Evolutionary conservation across 768 basidiomycete genomes (phyloP), one percentile per base, ranked within the genome.

Genomic region (Auriculariales sp.): DNA sequence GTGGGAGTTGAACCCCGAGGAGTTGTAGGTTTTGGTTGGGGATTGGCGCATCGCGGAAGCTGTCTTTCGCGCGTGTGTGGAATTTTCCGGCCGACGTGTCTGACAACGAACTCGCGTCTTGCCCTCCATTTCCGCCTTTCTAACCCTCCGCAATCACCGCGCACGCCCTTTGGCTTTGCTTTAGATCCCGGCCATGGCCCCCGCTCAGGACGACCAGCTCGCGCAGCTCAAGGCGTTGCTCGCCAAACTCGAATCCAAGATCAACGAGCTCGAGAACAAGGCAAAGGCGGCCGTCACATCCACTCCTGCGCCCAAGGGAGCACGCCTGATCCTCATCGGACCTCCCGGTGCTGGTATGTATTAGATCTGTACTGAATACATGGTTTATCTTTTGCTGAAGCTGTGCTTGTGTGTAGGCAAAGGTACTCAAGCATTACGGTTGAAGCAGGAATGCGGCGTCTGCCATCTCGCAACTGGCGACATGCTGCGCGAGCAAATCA

Each of bases 381-480:
- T 10, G 6, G 7, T 14, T 32, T 51, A 31, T 34, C 17, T 14
- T 25, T 24, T 46, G 48, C 31, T 47, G 6, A 24, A 49, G 9
- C 7, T 30, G 33, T 30, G 39, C 30, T 29, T 28, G 24, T 55
- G 27, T 51, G 30, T 61, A 95, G 94, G 94, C 57, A 99, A 99
- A 74, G 95, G 95, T 25, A 99, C 95, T 2, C 95, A 99, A 66
- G 95, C 92, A 0, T 94, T 95, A 4, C 77, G 73, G 62, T 92
- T 99, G 70, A 80, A 83, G 48, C 81, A 90, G 54, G 77, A 87
- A 61, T 99, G 86, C 72, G 93, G 91, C 62, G 79, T 99, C 39
- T 99, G 95, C 72, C 95, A 99, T 70, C 72, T 99, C 58, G 94
- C 95, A 24, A 99, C 95, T 28, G 95, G 95, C 17, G 95, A 99